These are phyloP conservation scores for Arthrobotrys iridis DNA, from an alignment of 2,329 filamentous ascomycete species.

Conservation along the genomic window DNA sequence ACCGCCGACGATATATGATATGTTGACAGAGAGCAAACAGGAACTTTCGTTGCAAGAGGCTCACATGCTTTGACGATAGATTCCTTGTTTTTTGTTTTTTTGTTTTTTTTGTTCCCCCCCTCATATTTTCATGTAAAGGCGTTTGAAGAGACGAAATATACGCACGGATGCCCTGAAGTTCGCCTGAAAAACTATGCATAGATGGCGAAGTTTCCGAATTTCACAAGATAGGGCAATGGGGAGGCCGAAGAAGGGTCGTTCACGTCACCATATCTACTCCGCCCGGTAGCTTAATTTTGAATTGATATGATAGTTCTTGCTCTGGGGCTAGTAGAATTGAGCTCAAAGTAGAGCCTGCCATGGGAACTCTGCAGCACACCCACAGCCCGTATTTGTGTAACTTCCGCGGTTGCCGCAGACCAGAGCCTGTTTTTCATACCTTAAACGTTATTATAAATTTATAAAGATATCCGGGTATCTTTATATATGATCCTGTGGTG, in stretches of 20 bases:
- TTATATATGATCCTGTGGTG: neutral
- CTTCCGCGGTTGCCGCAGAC: too few species aligned
- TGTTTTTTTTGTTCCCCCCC: too few species aligned
- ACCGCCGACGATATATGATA: neutral
- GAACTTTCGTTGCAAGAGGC: neutral
- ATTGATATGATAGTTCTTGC: neutral
- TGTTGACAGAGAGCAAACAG: neutral
- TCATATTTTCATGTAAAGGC: too few species aligned
- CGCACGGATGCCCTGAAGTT: neutral
- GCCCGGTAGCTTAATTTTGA: neutral
- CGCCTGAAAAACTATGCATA: neutral
- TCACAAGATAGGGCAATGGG: neutral
- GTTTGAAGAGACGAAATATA: neutral
- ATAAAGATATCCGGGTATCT: neutral
- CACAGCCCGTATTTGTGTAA: neutral
- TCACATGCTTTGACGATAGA: neutral
- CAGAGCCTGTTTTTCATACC: neutral
- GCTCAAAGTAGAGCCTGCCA: too few species aligned
- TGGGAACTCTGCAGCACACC: too few species aligned
- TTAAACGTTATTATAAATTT: neutral
- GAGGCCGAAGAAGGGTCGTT: neutral
- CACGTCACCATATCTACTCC: constrained; percentile 5
- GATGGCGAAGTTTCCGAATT: neutral
- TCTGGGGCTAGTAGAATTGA: neutral
- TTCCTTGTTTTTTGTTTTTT: neutral